phyloP scores from a whole-genome alignment of 148 eudicot species.

The Salicornia ramosissima region DNA sequence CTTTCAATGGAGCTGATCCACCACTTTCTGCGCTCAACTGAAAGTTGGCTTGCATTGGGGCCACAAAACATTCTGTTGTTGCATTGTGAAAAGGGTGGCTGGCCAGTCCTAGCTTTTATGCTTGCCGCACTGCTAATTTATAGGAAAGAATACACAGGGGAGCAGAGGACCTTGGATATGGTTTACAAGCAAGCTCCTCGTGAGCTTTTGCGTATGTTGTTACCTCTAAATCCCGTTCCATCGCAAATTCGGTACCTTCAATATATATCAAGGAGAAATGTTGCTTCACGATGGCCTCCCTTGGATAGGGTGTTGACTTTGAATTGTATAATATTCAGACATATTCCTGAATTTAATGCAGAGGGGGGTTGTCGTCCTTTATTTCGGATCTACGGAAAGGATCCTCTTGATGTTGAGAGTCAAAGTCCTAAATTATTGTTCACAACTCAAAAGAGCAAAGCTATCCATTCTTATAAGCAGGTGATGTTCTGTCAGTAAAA shows the following conservation, averaged over 20 bases:
- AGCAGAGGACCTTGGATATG: conserved; percentile 87
- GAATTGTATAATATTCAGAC: conserved; percentile 79
- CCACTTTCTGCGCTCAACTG: conserved; percentile 78
- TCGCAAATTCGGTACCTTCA: conserved; percentile 90
- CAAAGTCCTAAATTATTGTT: conserved; percentile 57
- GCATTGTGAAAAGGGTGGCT: conserved; percentile 93
- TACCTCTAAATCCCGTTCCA: conserved; percentile 72
- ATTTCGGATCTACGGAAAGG: conserved; percentile 76
- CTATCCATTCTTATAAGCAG: conserved; percentile 73
- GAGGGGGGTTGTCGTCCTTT: conserved; percentile 74
- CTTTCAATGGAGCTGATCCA: conserved; percentile 81
- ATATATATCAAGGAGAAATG: conserved; percentile 83
- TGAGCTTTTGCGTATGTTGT: conserved; percentile 61
- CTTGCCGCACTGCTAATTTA: conserved; percentile 75
- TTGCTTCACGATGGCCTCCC: conserved; percentile 85
- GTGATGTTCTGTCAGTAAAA: conserved; percentile 27
- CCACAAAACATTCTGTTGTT: conserved; percentile 69
- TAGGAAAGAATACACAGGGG: conserved; percentile 67
- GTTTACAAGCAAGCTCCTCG: conserved; percentile 85
- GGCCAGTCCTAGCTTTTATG: conserved; percentile 94
- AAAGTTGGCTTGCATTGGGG: conserved; percentile 84
- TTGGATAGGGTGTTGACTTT: conserved; percentile 62
- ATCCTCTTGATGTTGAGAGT: conserved; percentile 49
- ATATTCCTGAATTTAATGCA: conserved; percentile 56
- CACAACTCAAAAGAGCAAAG: conserved; percentile 55